Evolutionary conservation across 2,329 filamentous ascomycete genomes (phyloP).

Genomic region (Aspergillus sp.): DNA sequence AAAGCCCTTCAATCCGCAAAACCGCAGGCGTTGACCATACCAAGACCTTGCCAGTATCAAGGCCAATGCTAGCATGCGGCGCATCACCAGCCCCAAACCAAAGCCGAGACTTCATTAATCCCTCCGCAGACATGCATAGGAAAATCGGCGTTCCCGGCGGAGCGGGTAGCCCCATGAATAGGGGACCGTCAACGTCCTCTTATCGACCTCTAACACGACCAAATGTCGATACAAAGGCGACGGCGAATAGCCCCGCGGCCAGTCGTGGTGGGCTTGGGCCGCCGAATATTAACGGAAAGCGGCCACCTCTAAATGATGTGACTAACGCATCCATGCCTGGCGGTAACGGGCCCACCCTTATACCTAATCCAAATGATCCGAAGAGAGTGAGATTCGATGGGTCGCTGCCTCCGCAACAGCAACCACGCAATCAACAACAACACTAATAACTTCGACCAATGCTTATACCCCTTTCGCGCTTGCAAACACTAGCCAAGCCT

Average conservation of each 20-base stretch:
- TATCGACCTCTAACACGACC: conserved; percentile 48
- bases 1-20: conserved; percentile 83
- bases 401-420: conserved; percentile 14
- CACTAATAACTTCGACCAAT: neutral
- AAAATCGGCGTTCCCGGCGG: conserved; percentile 36
- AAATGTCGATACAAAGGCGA: conserved; percentile 30
- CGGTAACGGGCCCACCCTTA: conserved; percentile 24
- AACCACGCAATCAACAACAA: conserved; percentile 19
- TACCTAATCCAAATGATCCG: conserved; percentile 26
- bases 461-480: neutral
- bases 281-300: conserved; percentile 40
- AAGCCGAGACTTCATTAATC: conserved; percentile 37
- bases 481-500: neutral
- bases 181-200: conserved; percentile 38
- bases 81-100: conserved; percentile 33
- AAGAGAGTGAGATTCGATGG: conserved; percentile 33
- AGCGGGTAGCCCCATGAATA: conserved; percentile 32
- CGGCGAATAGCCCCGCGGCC: conserved; percentile 16
- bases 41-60: conserved; percentile 70
- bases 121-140: conserved; percentile 34
- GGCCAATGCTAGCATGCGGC: conserved; percentile 36
- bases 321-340: conserved; percentile 38
- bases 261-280: conserved; percentile 24
- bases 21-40: conserved; percentile 84
- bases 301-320: conserved; percentile 46